These are phyloP conservation scores for Stentor coeruleus DNA, from an alignment of 73 alveolate species.

Conservation along the genomic window DNA sequence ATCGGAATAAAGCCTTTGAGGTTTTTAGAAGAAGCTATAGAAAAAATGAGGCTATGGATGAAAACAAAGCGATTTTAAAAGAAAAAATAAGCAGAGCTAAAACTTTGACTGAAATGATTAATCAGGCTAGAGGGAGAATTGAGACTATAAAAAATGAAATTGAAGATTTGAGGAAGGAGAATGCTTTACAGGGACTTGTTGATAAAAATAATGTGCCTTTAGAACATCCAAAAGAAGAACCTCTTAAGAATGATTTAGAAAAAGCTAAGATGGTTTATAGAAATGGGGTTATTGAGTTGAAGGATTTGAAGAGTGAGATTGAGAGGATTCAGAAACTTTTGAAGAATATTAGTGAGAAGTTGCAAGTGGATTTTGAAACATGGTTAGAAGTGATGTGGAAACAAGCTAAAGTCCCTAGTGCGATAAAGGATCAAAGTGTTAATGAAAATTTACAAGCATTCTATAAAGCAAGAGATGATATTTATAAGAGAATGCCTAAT, in stretches of 20 bases:
- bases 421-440: conserved; percentile 51
- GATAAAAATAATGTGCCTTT: conserved; percentile 61
- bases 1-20: conserved; percentile 74
- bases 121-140: conserved; percentile 59
- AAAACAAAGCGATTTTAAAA: conserved; percentile 51
- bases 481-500: conserved; percentile 38
- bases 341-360: conserved; percentile 52
- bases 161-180: conserved; percentile 73
- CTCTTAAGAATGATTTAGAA: conserved; percentile 42
- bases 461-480: conserved; percentile 64
- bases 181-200: conserved; percentile 72
- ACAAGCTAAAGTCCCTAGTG: conserved; percentile 2
- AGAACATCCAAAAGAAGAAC: conserved; percentile 60
- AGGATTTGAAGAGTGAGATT: conserved; percentile 72
- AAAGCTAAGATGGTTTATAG: conserved; percentile 43
- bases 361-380: conserved; percentile 76
- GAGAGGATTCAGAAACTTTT: conserved; percentile 63
- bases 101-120: conserved; percentile 57
- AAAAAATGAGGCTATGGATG: conserved; percentile 83
- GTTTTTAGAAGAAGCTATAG: conserved; percentile 79
- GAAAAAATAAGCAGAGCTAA: conserved; percentile 62
- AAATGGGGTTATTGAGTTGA: conserved; percentile 50
- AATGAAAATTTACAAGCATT: conserved; percentile 60
- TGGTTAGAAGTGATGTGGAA: conserved; percentile 77
- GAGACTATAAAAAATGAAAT: conserved; percentile 54